Evolutionary conservation across 371 early-diverging fungal species (phyloP).

Genomic region (Mortierella sp.): DNA sequence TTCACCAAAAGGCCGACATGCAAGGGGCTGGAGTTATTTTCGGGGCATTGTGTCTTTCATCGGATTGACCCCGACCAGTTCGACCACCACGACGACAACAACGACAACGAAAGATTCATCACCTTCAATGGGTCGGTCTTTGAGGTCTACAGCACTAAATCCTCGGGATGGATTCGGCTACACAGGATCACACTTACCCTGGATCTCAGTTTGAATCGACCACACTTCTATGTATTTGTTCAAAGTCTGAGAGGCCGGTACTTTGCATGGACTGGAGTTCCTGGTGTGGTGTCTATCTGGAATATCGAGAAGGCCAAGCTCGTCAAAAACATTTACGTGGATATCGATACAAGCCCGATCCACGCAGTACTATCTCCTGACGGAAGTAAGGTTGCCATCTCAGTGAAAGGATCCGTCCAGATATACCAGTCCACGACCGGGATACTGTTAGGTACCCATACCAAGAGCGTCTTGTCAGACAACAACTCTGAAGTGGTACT

Average conservation of each 20-base stretch:
- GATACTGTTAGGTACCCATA: constrained; percentile 1
- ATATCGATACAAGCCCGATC: not conserved
- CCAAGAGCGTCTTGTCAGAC: not conserved
- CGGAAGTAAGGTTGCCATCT: constrained; percentile 25
- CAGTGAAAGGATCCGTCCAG: constrained; percentile 6
- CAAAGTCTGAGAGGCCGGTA: constrained; percentile 27
- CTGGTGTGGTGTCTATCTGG: constrained; percentile 23
- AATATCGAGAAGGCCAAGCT: constrained; percentile 21
- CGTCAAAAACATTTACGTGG: constrained; percentile 11
- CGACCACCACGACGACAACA: not conserved
- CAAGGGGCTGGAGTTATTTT: not conserved
- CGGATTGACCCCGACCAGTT: not conserved
- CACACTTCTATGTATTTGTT: not conserved
- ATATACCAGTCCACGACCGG: constrained; percentile 20
- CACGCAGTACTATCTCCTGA: constrained; percentile 3
- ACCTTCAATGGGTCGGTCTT: constrained; percentile 8
- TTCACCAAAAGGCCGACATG: not conserved
- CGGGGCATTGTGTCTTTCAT: not conserved
- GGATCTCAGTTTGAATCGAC: not conserved
- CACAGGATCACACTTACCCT: constrained; percentile 10
- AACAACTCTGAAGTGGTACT: constrained; percentile 16
- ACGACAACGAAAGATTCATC: constrained; percentile 16
- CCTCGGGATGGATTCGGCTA: constrained; percentile 12
- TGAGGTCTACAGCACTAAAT: constrained; percentile 17
- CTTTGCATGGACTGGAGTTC: constrained; percentile 21